A percentile compares a stretch with the other conserved stretches of the same genome.
These are phyloP conservation scores for Thermothelomyces thermophilus DNA, from an alignment of 2,329 filamentous ascomycete genomes.

Conservation along the genomic window DNA sequence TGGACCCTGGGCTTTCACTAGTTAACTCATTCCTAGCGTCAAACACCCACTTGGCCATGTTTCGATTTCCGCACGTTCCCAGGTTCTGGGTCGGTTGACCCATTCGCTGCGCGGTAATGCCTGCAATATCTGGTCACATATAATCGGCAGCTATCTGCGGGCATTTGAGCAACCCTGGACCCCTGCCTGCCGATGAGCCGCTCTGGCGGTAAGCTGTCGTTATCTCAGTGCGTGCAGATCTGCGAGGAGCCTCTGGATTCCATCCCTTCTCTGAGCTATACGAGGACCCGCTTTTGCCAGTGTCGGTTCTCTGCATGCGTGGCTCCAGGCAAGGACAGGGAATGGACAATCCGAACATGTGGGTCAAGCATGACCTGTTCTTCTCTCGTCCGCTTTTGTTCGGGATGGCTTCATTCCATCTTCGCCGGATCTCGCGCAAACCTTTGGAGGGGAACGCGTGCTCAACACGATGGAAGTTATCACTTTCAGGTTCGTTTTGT, in stretches of 20 bases:
- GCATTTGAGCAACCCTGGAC: background rate
- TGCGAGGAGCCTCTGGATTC: background rate
- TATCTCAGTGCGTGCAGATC: background rate
- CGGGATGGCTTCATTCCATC: no score
- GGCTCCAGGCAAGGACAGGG: slow-evolving; percentile 17
- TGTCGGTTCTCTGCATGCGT: slow-evolving; percentile 15
- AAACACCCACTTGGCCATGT: no score
- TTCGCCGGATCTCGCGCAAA: no score
- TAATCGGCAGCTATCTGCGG: slow-evolving; percentile 6
- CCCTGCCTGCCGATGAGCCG: background rate
- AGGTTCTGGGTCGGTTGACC: no score
- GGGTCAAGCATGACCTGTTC: background rate
- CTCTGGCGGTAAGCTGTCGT: slow-evolving; percentile 10
- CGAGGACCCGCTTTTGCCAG: slow-evolving; percentile 17
- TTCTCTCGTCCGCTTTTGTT: no score
- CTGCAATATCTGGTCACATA: background rate
- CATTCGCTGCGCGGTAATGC: no score
- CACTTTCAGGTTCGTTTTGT: background rate
- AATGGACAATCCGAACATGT: slow-evolving; percentile 7
- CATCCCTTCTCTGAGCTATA: slow-evolving; percentile 6
- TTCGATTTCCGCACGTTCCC: no score
- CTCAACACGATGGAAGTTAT: no score
- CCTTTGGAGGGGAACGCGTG: no score
- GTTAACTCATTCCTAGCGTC: background rate
- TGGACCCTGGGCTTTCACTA: background rate